phyloP scores from a whole-genome alignment of 306 rosid genomes.

The Inga laurina region DNA sequence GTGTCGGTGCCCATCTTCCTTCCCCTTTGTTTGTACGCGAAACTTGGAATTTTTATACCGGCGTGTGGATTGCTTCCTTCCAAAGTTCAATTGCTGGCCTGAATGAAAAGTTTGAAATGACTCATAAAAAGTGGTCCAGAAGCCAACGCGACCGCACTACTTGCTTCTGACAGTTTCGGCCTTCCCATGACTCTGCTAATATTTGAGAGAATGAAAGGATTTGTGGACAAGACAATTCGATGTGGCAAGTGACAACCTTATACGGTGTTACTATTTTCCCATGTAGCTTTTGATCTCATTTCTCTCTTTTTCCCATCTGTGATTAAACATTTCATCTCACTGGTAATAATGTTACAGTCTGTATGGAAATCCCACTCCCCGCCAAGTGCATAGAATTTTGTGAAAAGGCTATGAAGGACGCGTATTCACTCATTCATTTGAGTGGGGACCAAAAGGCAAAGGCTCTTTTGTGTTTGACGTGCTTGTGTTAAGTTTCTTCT shows the following conservation, averaged over 20 bases:
- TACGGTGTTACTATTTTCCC: conserved; percentile 1
- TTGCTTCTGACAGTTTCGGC: conserved; percentile 30
- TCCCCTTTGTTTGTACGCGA: not conserved
- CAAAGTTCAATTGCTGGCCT: not conserved
- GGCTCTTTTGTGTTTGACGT: conserved; percentile 21
- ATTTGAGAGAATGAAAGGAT: conserved; percentile 25
- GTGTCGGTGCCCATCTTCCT: conserved; percentile 18
- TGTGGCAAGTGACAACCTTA: conserved; percentile 6
- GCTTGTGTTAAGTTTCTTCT: conserved; percentile 24
- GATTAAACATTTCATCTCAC: conserved; percentile 36
- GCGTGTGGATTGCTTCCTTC: not conserved
- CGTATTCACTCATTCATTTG: not conserved
- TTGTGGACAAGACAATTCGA: conserved; percentile 38
- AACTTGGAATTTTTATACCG: not conserved
- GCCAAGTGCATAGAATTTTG: conserved; percentile 21
- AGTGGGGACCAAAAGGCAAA: conserved; percentile 40
- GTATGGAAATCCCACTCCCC: not conserved
- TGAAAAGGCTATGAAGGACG: not conserved
- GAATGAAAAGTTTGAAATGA: conserved; percentile 17
- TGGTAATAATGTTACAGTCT: not conserved
- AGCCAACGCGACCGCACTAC: conserved; percentile 3
- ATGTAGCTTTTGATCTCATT: conserved; percentile 10
- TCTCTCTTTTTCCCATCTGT: conserved; percentile 30
- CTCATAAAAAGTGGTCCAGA: conserved; percentile 30
- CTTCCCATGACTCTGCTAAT: not conserved